phyloP scores from a whole-genome alignment of 495 filamentous ascomycete genomes.

The Niebla homalea region DNA sequence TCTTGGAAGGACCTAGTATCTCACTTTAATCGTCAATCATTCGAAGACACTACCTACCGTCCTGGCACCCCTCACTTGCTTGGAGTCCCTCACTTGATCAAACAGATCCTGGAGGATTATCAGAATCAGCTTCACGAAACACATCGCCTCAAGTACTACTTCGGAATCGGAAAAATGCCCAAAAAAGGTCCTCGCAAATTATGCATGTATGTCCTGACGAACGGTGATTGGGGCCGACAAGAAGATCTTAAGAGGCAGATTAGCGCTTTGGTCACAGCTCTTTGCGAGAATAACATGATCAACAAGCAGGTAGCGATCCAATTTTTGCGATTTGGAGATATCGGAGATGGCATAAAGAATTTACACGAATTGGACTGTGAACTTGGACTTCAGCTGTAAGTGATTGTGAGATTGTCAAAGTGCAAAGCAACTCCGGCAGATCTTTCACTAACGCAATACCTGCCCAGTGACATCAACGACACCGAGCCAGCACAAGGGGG shows the following conservation, averaged over 20 bases:
- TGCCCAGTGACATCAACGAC: constrained; percentile 24
- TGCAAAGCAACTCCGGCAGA: too few species aligned
- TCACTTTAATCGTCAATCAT: neutral
- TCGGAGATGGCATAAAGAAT: constrained; percentile 14
- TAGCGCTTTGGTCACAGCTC: constrained; percentile 14
- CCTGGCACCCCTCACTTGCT: too few species aligned
- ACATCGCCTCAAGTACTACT: too few species aligned
- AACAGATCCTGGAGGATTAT: neutral
- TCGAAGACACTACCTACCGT: constrained; percentile 14
- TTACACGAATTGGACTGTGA: constrained; percentile 20
- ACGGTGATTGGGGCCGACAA: constrained; percentile 24
- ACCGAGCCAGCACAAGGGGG: constrained; percentile 12
- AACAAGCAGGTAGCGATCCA: constrained; percentile 22
- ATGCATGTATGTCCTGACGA: constrained; percentile 29
- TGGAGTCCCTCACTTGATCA: neutral
- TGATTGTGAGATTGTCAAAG: constrained; percentile 13
- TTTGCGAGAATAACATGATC: constrained; percentile 8
- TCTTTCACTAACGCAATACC: neutral
- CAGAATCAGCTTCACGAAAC: constrained; percentile 18
- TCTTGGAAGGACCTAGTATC: too few species aligned
- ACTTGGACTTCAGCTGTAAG: constrained; percentile 16
- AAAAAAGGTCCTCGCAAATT: constrained; percentile 8
- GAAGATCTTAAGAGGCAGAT: constrained; percentile 16
- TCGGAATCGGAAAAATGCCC: constrained; percentile 32
- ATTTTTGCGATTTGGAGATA: constrained; percentile 30